phyloP scores from a whole-genome alignment of 2,329 filamentous ascomycete species.

The Cercospora citrullina region DNA sequence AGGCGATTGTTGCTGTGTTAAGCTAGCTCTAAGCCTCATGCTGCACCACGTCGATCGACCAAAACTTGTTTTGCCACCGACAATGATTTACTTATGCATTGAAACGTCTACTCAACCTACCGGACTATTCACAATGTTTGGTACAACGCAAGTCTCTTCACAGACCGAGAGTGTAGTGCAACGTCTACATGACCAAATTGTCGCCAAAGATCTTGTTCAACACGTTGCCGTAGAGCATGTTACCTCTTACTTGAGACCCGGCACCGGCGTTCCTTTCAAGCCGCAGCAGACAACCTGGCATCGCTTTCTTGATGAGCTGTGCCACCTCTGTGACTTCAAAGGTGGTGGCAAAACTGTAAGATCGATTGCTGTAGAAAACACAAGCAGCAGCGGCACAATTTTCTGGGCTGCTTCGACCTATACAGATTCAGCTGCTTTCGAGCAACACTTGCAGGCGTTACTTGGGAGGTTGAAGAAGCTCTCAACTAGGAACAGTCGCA shows the following conservation, averaged over 20 bases:
- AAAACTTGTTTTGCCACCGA: neutral
- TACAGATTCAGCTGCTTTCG: neutral
- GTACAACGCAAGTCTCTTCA: neutral
- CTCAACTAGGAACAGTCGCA: neutral
- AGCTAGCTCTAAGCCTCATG: neutral
- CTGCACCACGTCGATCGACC: neutral
- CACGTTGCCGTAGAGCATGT: neutral
- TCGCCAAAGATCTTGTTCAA: neutral
- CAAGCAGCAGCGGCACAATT: neutral
- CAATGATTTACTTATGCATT: neutral
- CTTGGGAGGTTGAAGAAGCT: neutral
- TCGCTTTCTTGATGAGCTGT: neutral
- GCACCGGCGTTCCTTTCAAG: neutral
- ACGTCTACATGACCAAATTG: neutral
- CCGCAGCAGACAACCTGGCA: neutral
- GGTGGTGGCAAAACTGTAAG: neutral
- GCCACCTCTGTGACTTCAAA: neutral
- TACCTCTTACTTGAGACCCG: neutral
- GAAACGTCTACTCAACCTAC: neutral
- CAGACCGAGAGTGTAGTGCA: neutral
- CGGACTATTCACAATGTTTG: neutral
- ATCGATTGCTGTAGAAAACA: neutral
- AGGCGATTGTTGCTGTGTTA: neutral
- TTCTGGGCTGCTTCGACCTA: neutral
- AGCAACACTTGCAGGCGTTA: neutral